Conservation (phyloP, 2,329 filamentous ascomycete species). For the Diplodia scrobiculata region DNA sequence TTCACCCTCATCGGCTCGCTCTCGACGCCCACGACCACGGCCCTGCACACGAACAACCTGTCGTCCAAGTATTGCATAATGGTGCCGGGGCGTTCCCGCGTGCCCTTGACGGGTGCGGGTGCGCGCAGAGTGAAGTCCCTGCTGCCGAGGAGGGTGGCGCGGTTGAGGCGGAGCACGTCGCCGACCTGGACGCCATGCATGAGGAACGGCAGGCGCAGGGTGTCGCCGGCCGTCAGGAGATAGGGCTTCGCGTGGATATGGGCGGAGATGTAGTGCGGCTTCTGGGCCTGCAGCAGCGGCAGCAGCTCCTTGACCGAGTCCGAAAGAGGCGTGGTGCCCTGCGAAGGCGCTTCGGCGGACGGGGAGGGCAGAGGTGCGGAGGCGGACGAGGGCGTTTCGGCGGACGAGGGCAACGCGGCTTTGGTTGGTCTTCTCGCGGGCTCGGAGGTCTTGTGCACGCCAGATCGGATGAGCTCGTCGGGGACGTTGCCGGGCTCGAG, state of each 20-base stretch:
- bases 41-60: conserved; percentile 79
- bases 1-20: conserved; percentile 61
- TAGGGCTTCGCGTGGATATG: conserved; percentile 80
- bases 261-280: conserved; percentile 74
- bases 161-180: conserved; percentile 84
- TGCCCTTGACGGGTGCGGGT: conserved; percentile 39
- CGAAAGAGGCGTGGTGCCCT: conserved; percentile 51
- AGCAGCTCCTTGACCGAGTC: conserved; percentile 64
- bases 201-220: conserved; percentile 53
- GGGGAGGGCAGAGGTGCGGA: conserved; percentile 34
- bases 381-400: conserved; percentile 34
- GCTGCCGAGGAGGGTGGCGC: conserved; percentile 78
- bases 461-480: conserved; percentile 53
- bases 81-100: conserved; percentile 37
- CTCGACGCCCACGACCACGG: conserved; percentile 82
- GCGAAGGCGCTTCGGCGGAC: conserved; percentile 38
- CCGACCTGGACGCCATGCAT: conserved; percentile 63
- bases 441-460: conserved; percentile 41
- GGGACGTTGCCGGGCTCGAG: conserved; percentile 44
- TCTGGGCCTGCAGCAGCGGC: conserved; percentile 71
- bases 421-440: conserved; percentile 30
- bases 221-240: conserved; percentile 66
- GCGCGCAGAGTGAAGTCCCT: conserved; percentile 85
- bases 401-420: conserved; percentile 31
- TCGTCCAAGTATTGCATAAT: conserved; percentile 71